Base-by-base conservation (phyloP, 768 basidiomycete species). In the Cystobasidium ongulense region DNA sequence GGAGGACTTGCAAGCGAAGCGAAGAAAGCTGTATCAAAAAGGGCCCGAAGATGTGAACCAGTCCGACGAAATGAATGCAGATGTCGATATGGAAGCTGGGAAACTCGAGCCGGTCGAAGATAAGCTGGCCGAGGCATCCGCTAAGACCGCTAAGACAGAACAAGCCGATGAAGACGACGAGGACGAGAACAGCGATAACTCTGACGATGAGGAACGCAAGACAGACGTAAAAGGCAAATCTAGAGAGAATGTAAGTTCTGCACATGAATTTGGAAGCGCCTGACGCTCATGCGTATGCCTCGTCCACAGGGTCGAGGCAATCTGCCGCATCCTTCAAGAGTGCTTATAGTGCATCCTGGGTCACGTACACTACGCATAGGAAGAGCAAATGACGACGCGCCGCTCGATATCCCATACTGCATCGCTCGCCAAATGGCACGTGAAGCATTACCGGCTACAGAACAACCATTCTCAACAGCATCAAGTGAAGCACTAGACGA, bases 401-500 rank as follows among this genome's bases (percentile, higher is more conserved):
- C 79, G 21, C 59, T 77, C 68, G 50, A 76, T 23, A 66, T 80
- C 5, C 77, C 77, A 2, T 73, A 76, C 74, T 74, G 77, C 27
- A 78, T 80, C 39, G 79, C 79, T 1, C 78, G 78, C 43, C 74
- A 39, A n/a, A 35, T 53, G 27, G 35, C 39, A 13, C 39, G 29
- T 18, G 35, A 25, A 15, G 33, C 68, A 15, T 21, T 50, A 13
- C 38, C 23, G 10, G 31, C 4, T 31, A 27, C 46, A 15, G 52
- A 33, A n/a, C 8, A 72, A 23, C n/a, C 36, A 1, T 46, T 31
- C 15, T 39, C 35, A 18, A 39, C 73, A 5, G 63, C 74, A 39
- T 53, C 38, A 13, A 35, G 46, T 31, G 63, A 75, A 21, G 53
- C 25, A 17, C 75, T 81, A 76, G 74, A 92, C 73, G 87, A 90